Percentiles rank a stretch among this genome's conserved stretches.
Conservation (phyloP, 441 rosid genomes). For the Theobroma grandiflorum region DNA sequence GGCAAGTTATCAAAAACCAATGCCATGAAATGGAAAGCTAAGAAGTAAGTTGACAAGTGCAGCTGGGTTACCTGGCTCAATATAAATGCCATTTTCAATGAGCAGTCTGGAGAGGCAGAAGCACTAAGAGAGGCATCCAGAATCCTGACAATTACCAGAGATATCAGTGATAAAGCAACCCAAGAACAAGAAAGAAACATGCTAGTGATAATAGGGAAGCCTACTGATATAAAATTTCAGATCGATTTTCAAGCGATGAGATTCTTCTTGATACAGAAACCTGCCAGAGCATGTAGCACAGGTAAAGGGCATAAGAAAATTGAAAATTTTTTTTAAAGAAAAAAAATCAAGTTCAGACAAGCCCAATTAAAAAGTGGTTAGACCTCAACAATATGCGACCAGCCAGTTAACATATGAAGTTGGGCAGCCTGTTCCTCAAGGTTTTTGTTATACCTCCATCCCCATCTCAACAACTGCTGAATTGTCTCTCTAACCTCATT, state of each 20-base stretch:
- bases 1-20: slow-evolving; percentile 16
- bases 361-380: slow-evolving; percentile 25
- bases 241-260: slow-evolving; percentile 72
- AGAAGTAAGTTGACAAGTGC: neutral
- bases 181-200: slow-evolving; percentile 24
- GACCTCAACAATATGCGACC: slow-evolving; percentile 98
- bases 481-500: slow-evolving; percentile 80
- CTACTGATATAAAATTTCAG: slow-evolving; percentile 88
- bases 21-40: slow-evolving; percentile 18
- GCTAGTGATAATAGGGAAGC: slow-evolving; percentile 36
- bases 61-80: slow-evolving; percentile 68
- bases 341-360: neutral
- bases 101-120: slow-evolving; percentile 97
- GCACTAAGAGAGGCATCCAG: slow-evolving; percentile 94
- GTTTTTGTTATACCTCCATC: slow-evolving; percentile 94
- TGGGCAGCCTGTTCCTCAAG: slow-evolving; percentile 99
- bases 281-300: slow-evolving; percentile 44
- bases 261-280: slow-evolving; percentile 86
- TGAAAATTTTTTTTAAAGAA: neutral
- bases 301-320: slow-evolving; percentile 24
- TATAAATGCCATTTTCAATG: slow-evolving; percentile 90
- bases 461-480: slow-evolving; percentile 95
- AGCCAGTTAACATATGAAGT: slow-evolving; percentile 97
- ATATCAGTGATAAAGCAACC: slow-evolving; percentile 38
- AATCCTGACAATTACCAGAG: slow-evolving; percentile 61